Percentiles rank a stretch among this genome's conserved stretches.
Evolutionary conservation across 2,329 filamentous ascomycete species (phyloP).

Genomic region (Endocalyx cinctus): DNA sequence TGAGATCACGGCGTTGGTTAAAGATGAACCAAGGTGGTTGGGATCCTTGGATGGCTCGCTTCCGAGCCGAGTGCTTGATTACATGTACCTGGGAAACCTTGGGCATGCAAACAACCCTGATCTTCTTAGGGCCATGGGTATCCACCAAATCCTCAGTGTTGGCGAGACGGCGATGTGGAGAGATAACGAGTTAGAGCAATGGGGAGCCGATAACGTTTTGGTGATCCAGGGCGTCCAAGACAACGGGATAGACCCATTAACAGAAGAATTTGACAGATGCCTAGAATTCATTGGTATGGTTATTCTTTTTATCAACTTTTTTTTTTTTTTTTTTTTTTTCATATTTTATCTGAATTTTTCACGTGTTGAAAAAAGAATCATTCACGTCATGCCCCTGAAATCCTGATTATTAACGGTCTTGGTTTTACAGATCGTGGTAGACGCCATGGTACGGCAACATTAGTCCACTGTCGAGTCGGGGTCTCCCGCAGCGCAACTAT

Average conservation of each 20-base stretch:
- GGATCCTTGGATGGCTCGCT: slow-evolving; percentile 81
- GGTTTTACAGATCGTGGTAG: slow-evolving; percentile 66
- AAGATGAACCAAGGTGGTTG: slow-evolving; percentile 73
- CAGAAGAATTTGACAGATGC: slow-evolving; percentile 77
- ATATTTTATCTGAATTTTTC: not conserved
- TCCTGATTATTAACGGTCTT: slow-evolving; percentile 2
- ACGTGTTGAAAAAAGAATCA: not conserved
- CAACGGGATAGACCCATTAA: slow-evolving; percentile 92
- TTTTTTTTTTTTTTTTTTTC: slow-evolving; percentile 2
- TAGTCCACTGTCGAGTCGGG: slow-evolving; percentile 94
- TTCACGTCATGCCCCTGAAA: too few relatives aligned
- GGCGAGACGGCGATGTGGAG: slow-evolving; percentile 84
- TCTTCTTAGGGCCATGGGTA: slow-evolving; percentile 73
- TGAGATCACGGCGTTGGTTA: slow-evolving; percentile 49
- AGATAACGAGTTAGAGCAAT: slow-evolving; percentile 62
- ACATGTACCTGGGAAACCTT: slow-evolving; percentile 95
- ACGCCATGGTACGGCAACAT: slow-evolving; percentile 70
- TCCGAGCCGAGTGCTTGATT: slow-evolving; percentile 81
- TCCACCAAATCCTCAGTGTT: slow-evolving; percentile 83
- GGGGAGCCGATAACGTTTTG: slow-evolving; percentile 75
- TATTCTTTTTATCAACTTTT: slow-evolving; percentile 2
- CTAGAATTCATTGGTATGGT: slow-evolving; percentile 85
- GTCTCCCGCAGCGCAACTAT: slow-evolving; percentile 95
- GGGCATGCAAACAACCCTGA: slow-evolving; percentile 91
- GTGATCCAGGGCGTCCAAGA: slow-evolving; percentile 85